Percentiles rank a stretch among this genome's conserved stretches.
These are phyloP conservation scores for Citrus medica DNA, from an alignment of 345 rosid genomes.

Conservation along the genomic window DNA sequence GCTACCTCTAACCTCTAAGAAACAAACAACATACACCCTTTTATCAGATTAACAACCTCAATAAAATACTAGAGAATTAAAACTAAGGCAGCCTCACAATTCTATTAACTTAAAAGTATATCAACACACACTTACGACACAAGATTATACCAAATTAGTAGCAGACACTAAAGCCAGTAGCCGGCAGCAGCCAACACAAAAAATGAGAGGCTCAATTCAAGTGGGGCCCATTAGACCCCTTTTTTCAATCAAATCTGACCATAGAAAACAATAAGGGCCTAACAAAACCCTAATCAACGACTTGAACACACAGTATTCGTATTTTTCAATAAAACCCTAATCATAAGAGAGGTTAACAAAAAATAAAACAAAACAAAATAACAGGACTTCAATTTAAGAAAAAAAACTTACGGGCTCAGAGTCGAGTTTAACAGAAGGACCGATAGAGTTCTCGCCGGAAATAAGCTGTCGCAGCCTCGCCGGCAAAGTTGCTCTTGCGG, in stretches of 20 bases:
- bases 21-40: neutral
- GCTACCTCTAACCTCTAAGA: neutral
- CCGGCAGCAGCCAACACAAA: neutral
- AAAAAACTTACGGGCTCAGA: conserved; percentile 77
- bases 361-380: neutral
- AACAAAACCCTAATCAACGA: conserved; percentile 15
- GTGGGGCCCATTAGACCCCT: neutral
- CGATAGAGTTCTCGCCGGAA: conserved; percentile 74
- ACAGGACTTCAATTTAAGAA: neutral
- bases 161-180: neutral
- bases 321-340: neutral
- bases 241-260: neutral
- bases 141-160: neutral
- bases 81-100: neutral
- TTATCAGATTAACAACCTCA: neutral
- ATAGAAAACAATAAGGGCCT: neutral
- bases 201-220: neutral
- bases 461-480: conserved; percentile 86
- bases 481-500: conserved; percentile 84
- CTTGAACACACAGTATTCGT: neutral
- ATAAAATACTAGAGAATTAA: neutral
- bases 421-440: conserved; percentile 76
- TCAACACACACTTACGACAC: neutral
- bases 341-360: neutral
- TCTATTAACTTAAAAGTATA: neutral